Evolutionary conservation across 148 eudicot genomes (phyloP), one percentile per base, ranked within the genome.

Genomic region (Chenopodium suecicum): DNA sequence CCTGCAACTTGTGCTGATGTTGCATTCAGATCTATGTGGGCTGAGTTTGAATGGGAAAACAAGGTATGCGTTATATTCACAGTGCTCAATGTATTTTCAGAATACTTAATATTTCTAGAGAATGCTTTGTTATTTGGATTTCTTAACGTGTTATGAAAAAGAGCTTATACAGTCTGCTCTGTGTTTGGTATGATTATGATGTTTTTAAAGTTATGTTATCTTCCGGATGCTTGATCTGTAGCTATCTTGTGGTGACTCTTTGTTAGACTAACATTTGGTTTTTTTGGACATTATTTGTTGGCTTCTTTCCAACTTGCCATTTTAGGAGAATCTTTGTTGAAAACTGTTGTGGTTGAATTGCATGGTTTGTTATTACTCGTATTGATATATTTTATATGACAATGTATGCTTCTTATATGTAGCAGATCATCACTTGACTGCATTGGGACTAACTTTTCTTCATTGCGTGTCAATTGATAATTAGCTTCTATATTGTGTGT

Each of bases 11-110:
- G 98, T 79, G 89, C 91, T 81, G 98, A 93, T 87, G 93, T 89
- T 85, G 98, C 97, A 69, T 95, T 91, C 82, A 90, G 98, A 82
- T 89, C 91, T 68, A 95, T 95, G 98, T 93, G 98, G 97, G 98
- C 98, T 23, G 98, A 95, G 86, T 95, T 95, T 73, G 98, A 93
- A 83, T 95, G 98, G 98, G 98, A 95, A 88, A 95, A 95, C 88
- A 95, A 95, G 98, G 98, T 95, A 92, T 73, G 67, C 17, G 9
- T 74, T 52, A 0, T 58, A 64, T 62, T 63, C 14, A 52, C 69
- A 11, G 19, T 64, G 27, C 54, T 17, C 44, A 79, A 50, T 20
- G 50, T 34, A 10, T 76, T 76, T 69, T 75, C 86, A 44, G 56
- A 12, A 14, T 32, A 20, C n/a, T n/a, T 75, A 0, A 0, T 25